These are phyloP conservation scores for Ophiorrhiza pumila DNA, from an alignment of 257 asterid species.

Conservation along the genomic window DNA sequence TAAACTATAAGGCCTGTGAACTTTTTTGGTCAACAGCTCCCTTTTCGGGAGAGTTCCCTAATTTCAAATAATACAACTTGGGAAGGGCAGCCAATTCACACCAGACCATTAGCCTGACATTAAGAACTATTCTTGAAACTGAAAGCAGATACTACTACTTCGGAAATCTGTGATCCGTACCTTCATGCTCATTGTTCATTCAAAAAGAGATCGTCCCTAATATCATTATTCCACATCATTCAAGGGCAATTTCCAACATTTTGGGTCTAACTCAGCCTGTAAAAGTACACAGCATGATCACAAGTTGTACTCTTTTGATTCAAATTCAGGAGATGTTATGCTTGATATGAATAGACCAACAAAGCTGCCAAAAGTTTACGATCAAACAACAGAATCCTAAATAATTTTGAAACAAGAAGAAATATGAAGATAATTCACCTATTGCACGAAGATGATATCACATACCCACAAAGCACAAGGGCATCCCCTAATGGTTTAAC, in stretches of 20 bases:
- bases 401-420: neutral
- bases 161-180: neutral
- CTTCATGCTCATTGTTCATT: neutral
- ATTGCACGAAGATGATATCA: neutral
- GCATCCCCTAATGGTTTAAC: neutral
- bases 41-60: neutral
- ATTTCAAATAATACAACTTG: neutral
- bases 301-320: neutral
- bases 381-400: neutral
- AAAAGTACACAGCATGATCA: slow-evolving; percentile 5
- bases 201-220: neutral
- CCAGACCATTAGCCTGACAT: neutral
- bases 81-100: too few relatives aligned
- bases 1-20: neutral
- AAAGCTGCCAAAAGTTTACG: neutral
- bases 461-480: neutral
- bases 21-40: neutral
- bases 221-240: slow-evolving; percentile 33
- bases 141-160: neutral
- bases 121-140: neutral
- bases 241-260: slow-evolving; percentile 67
- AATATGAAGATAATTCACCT: neutral
- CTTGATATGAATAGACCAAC: neutral
- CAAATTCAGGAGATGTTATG: neutral
- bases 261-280: slow-evolving; percentile 77